Evolutionary conservation across 768 basidiomycete species (phyloP).

Genomic region (Glaciozyma antarctica): DNA sequence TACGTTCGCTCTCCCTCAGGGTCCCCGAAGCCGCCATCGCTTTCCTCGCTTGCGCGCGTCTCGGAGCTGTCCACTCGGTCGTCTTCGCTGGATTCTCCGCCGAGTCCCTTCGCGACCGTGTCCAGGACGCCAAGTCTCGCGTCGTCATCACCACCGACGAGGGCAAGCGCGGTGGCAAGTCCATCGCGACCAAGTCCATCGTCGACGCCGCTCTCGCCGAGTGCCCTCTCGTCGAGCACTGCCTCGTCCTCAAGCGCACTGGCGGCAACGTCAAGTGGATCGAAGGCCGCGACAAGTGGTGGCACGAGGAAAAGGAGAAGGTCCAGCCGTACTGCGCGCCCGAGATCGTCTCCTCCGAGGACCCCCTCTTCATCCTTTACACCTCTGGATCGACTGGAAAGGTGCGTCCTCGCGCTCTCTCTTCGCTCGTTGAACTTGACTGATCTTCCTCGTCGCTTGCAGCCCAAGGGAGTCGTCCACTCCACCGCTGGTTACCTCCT

Average conservation of each 20-base stretch:
- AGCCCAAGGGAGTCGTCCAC: slow-evolving; percentile 89
- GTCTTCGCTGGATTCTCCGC: slow-evolving; percentile 96
- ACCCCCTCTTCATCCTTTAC: slow-evolving; percentile 97
- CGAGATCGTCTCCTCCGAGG: slow-evolving; percentile 81
- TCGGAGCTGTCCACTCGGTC: slow-evolving; percentile 93
- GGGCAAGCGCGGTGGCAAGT: slow-evolving; percentile 84
- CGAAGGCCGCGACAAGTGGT: slow-evolving; percentile 82
- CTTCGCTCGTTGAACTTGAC: neutral
- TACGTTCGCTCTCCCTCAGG: neutral
- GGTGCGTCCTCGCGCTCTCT: neutral
- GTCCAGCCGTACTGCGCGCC: slow-evolving; percentile 81
- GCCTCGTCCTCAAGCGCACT: slow-evolving; percentile 78
- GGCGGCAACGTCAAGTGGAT: slow-evolving; percentile 73
- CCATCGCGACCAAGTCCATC: slow-evolving; percentile 86
- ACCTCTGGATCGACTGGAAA: slow-evolving; percentile 40
- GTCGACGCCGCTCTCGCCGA: slow-evolving; percentile 82
- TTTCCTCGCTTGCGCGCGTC: slow-evolving; percentile 93
- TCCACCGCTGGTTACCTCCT: slow-evolving; percentile 62
- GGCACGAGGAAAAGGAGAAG: slow-evolving; percentile 81
- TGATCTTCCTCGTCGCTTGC: slow-evolving; percentile 67
- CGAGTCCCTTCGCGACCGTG: slow-evolving; percentile 84
- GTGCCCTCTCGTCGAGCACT: slow-evolving; percentile 76
- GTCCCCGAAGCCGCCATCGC: slow-evolving; percentile 89
- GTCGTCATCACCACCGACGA: slow-evolving; percentile 96
- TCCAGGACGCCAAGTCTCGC: slow-evolving; percentile 74